phyloP scores from a whole-genome alignment of 2,329 filamentous ascomycete genomes.

The Cucurbitaria berberidis region DNA sequence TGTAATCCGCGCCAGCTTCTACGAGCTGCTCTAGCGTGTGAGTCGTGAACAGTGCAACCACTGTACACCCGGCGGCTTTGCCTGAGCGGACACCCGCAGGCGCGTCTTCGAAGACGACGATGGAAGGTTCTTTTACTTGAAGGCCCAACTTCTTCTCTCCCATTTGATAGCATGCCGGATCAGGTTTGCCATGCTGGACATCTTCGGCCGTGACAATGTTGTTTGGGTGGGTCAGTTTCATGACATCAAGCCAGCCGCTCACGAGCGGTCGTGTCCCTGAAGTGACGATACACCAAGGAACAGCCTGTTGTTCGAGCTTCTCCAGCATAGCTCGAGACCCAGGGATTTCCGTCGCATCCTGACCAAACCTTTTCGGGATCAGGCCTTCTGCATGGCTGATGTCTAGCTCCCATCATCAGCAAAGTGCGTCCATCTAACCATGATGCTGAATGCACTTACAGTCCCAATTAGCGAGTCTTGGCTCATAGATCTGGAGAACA shows the following conservation, averaged over 20 bases:
- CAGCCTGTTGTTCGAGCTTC: slow-evolving; percentile 65
- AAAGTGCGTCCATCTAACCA: background rate
- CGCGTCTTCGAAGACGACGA: slow-evolving; percentile 87
- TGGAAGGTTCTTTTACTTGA: slow-evolving; percentile 48
- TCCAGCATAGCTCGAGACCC: slow-evolving; percentile 76
- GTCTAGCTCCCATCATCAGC: slow-evolving; percentile 60
- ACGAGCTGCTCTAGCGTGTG: slow-evolving; percentile 75
- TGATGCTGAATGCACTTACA: slow-evolving; percentile 64
- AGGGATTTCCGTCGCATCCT: slow-evolving; percentile 83
- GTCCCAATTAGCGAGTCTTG: slow-evolving; percentile 89
- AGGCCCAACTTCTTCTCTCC: slow-evolving; percentile 52
- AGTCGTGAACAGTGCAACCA: slow-evolving; percentile 84
- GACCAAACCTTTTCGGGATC: slow-evolving; percentile 77
- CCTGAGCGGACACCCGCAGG: slow-evolving; percentile 84
- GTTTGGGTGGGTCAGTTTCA: slow-evolving; percentile 56
- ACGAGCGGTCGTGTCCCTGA: slow-evolving; percentile 57
- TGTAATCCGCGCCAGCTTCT: slow-evolving; percentile 83
- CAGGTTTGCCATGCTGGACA: slow-evolving; percentile 57
- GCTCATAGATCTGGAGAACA: slow-evolving; percentile 76
- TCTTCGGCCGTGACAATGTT: slow-evolving; percentile 59
- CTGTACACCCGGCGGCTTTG: slow-evolving; percentile 83
- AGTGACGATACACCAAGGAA: slow-evolving; percentile 82
- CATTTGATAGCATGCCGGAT: slow-evolving; percentile 57
- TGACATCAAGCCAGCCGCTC: slow-evolving; percentile 57
- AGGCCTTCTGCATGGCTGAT: slow-evolving; percentile 77